Evolutionary conservation across 805 yeast genomes (phyloP), one percentile per base, ranked within the genome.

Genomic region (Brettanomyces naardenensis): DNA sequence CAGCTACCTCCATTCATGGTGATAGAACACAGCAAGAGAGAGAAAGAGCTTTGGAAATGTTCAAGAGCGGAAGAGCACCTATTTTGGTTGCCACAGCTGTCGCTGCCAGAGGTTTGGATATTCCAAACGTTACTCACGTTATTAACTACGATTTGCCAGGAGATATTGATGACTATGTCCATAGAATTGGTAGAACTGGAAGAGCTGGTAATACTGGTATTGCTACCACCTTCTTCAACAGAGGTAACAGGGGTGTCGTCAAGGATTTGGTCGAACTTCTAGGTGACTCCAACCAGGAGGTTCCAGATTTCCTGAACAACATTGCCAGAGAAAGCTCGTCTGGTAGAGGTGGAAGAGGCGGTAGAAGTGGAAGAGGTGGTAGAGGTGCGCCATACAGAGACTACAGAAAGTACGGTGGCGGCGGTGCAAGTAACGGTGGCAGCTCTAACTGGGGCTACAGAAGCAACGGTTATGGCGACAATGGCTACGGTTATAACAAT

Each of bases 171-270:
- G 98, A 92, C 67, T 92, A 92, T 61, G 98, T 92, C 43, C 98
- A 92, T 73, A 85, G 98, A 73, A 92, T 92, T 61, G 98, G 98
- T 78, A 90, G 98, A 80, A 92, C 99, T 59, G 99, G 98, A 69
- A 92, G 99, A 80, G 99, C 99, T 56, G 98, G 98, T 76, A 92
- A 92, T 71, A 80, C 83, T 45, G 99, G 99, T 84, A 73, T 85
- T 54, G 97, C 99, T 48, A 89, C 97, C 50, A 95, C 99, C 36
- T 92, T 92, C 73, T 86, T 92, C 69, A 92, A 92, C 82, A 84
- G 97, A 70, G 83, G 82, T 62, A 92, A 88, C 78, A 78, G 74
- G 59, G 88, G 88, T 59, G 73, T 94, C 54, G 90, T 78, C 49
- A 85, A 85, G 64, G 96, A 88, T 46, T 69, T 92, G 62, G 64